Evolutionary conservation across 2,329 filamentous ascomycete genomes (phyloP), one percentile per base, ranked within the genome.

Genomic region (Endothia cerciana): DNA sequence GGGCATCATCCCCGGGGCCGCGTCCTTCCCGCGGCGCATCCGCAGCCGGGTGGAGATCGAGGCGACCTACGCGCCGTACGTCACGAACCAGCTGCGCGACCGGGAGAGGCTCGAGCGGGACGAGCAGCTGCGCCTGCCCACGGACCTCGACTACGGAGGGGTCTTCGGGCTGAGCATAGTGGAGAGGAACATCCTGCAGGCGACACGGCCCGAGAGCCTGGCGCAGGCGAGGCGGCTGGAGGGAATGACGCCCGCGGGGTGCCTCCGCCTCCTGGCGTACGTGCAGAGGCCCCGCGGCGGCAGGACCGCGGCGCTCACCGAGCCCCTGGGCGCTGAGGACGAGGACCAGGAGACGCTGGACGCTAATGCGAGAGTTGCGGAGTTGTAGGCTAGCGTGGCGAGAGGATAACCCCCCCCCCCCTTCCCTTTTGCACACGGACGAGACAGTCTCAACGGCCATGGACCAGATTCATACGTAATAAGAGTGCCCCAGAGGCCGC

Each of bases 201-300:
- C 82, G 2, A 91, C 92, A 1, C 82, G 87, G 61, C 95, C 95
- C 0, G 92, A 96, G 77, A 96, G 87, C 68, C 82, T 99, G 28
- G 94, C 92, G 0, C 95, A 97, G 83, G 94, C 94, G 40, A 84
- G 93, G 59, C 82, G 95, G 17, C 87, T 97, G 13, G 95, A 99
- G 77, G 94, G 94, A 4, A 81, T 90, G 68, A 90, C 87, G 25
- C 87, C 88, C 0, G 80, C 85, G 0, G 87, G 86, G 0, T 84
- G 84, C 65, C 73, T 90, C 53, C 78, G 86, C 63, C 74, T 95
- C 68, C 77, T 94, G 65, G 82, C 81, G 30, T 85, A 86, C 74
- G 88, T 93, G n/a, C 62, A 49, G 60, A 41, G 63, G 47, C 38
- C 38, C 2, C 38, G 22, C n/a, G 8, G 30, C 13, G 11, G 40